Evolutionary conservation across 257 asterid genomes (phyloP), one percentile per base, ranked within the genome.

Genomic region (Schizonepeta tenuifolia): DNA sequence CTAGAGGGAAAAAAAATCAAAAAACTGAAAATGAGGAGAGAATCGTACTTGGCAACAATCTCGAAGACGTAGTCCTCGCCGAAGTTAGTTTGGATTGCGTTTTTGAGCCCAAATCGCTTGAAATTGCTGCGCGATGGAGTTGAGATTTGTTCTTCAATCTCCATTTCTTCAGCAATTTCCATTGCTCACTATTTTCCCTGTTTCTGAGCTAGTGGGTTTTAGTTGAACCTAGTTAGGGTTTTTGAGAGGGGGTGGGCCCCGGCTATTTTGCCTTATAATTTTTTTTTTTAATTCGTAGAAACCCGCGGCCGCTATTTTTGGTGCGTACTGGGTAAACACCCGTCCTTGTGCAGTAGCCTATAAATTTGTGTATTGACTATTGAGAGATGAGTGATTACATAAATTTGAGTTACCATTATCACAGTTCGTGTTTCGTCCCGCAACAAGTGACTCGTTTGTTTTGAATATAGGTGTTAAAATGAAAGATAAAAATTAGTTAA

Each of bases 11-110:
- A 10, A 5, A 56, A 10, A 0, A 6, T 0, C 13, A 28, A 44
- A 18, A 33, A 2, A n/a, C n/a, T 3, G 50, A 51, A 75, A 55
- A 21, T 44, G 22, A 35, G 15, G 46, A 53, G 69, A 40, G 35
- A 43, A 49, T 35, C 49, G 24, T 84, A 89, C 97, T 82, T 86
- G 71, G 93, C 82, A 63, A 82, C 91, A 75, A 95, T 91, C 83
- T 95, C 93, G 78, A 92, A 95, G 41, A 95, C 91, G 79, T 89
- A 95, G 80, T 94, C 99, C 3, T 89, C 95, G 69, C 93, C 97
- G 81, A 91, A 92, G 75, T 88, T 95, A 14, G 99, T 91, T 35
- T 92, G 99, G 10, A 95, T 85, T 1, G 92, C 78, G 67, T 86
- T 95, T 79, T 81, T 90, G 49, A 95, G 87, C 31, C 90, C 93